Percentiles rank a stretch among this genome's conserved stretches.
phyloP scores from a whole-genome alignment of 2,329 filamentous ascomycete genomes.

The Neofusicoccum kwambonambiense region DNA sequence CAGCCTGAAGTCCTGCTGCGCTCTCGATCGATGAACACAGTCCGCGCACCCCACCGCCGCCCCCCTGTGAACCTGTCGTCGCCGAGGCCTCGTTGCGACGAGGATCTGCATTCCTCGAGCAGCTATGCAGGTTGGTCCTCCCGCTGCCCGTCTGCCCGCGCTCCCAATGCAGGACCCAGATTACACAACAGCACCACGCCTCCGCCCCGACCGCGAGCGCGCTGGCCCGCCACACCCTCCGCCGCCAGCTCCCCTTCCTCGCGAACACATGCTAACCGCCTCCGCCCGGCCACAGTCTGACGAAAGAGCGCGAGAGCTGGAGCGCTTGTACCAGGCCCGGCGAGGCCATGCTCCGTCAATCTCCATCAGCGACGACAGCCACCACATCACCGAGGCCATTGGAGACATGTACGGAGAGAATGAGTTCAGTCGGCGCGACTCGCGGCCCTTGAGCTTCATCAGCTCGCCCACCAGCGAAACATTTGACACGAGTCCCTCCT shows the following conservation, averaged over 20 bases:
- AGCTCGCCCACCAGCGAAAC: conserved; percentile 54
- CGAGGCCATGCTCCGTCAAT: conserved; percentile 61
- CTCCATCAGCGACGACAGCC: conserved; percentile 81
- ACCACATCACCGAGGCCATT: conserved; percentile 93
- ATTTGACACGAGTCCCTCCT: conserved; percentile 32
- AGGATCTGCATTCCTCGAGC: conserved; percentile 24
- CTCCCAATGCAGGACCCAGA: conserved; percentile 17
- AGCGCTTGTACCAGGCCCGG: conserved; percentile 50
- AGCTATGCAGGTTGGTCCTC: conserved; percentile 27
- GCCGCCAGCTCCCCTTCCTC: conserved; percentile 10
- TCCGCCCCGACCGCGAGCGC: conserved; percentile 2
- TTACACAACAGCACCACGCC: conserved; percentile 17
- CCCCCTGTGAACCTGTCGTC: conserved; percentile 20
- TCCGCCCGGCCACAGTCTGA: conserved; percentile 32
- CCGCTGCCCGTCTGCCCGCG: conserved; percentile 7
- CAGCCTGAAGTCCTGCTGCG: conserved; percentile 3
- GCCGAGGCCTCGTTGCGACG: conserved; percentile 24
- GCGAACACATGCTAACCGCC: conserved; percentile 29
- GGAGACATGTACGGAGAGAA: conserved; percentile 84
- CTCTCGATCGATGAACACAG: conserved; percentile 22
- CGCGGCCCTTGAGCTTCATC: conserved; percentile 74
- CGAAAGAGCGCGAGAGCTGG: conserved; percentile 45
- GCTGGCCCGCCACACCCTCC: conserved; percentile 7
- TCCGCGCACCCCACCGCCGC: conserved; percentile 16
- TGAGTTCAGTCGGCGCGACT: conserved; percentile 57